Evolutionary conservation across 176 grass and related monocot species (phyloP).

Genomic region (Pontederia paniculata): DNA sequence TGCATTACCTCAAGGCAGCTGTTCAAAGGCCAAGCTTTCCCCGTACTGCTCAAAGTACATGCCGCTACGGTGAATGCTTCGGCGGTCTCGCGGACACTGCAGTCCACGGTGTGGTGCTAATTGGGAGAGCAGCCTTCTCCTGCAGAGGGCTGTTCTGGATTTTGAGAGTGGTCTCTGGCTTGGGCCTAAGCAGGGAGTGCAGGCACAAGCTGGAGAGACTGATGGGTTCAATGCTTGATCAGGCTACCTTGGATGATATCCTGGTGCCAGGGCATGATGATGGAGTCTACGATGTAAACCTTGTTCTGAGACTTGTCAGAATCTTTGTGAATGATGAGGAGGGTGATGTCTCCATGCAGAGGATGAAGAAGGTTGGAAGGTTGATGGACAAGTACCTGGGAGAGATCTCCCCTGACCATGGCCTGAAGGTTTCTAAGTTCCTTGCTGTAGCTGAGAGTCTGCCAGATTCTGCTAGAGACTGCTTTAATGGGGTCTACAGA

Average conservation of each 20-base stretch:
- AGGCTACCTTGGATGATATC: slow-evolving; percentile 81
- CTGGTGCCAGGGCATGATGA: slow-evolving; percentile 54
- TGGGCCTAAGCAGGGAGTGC: slow-evolving; percentile 69
- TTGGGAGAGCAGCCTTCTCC: slow-evolving; percentile 51
- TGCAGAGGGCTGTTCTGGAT: slow-evolving; percentile 82
- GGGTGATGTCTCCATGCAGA: slow-evolving; percentile 29
- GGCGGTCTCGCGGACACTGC: slow-evolving; percentile 72
- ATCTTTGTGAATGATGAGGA: slow-evolving; percentile 54
- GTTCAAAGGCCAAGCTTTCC: slow-evolving; percentile 16
- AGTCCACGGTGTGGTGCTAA: slow-evolving; percentile 65
- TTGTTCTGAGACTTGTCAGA: slow-evolving; percentile 62
- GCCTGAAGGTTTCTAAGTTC: slow-evolving; percentile 62
- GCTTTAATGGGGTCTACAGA: slow-evolving; percentile 84
- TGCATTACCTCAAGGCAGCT: slow-evolving; percentile 62
- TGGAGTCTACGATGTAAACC: slow-evolving; percentile 71
- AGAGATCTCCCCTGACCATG: slow-evolving; percentile 88
- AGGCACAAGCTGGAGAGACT: slow-evolving; percentile 61
- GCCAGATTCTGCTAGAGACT: slow-evolving; percentile 77
- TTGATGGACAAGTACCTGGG: slow-evolving; percentile 83
- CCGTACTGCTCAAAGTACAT: background rate
- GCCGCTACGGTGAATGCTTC: slow-evolving; percentile 5
- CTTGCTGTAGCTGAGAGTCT: slow-evolving; percentile 72
- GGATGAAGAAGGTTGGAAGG: slow-evolving; percentile 68
- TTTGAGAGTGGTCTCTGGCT: slow-evolving; percentile 40
- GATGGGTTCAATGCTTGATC: slow-evolving; percentile 69